These are phyloP conservation scores for Leccinellum rugosiceps DNA, from an alignment of 768 basidiomycete genomes.

Conservation along the genomic window DNA sequence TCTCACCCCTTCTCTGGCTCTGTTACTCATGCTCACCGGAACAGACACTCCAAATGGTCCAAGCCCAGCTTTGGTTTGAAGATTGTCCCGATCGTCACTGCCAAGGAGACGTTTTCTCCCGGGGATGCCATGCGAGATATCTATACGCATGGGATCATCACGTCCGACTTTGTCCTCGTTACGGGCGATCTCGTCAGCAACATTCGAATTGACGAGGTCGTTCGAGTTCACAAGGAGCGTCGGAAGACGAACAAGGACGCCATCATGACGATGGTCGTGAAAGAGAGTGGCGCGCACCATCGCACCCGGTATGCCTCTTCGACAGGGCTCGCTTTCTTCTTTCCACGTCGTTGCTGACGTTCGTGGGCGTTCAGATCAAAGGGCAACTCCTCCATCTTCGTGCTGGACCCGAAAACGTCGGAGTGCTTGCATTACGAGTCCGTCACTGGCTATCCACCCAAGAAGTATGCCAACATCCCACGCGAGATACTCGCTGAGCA, in stretches of 20 bases:
- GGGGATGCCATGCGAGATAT: slow-evolving; percentile 94
- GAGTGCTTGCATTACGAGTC: slow-evolving; percentile 87
- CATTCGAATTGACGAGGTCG: slow-evolving; percentile 85
- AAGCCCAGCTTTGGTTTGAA: slow-evolving; percentile 74
- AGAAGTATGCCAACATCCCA: slow-evolving; percentile 62
- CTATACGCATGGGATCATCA: slow-evolving; percentile 87
- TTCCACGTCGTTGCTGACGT: slow-evolving; percentile 1
- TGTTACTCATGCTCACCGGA: slow-evolving; percentile 7
- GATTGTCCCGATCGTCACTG: slow-evolving; percentile 82
- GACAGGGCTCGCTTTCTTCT: not conserved
- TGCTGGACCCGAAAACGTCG: slow-evolving; percentile 69
- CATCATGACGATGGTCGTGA: slow-evolving; percentile 95
- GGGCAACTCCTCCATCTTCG: slow-evolving; percentile 76
- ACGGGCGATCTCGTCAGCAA: slow-evolving; percentile 93
- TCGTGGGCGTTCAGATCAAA: slow-evolving; percentile 44
- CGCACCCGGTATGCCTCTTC: slow-evolving; percentile 59
- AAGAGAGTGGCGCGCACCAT: slow-evolving; percentile 69
- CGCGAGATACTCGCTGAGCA: slow-evolving; percentile 70
- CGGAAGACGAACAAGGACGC: slow-evolving; percentile 86
- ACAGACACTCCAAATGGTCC: slow-evolving; percentile 82
- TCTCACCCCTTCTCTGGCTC: slow-evolving; percentile 10
- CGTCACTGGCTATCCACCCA: slow-evolving; percentile 65
- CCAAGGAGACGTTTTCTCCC: slow-evolving; percentile 82
- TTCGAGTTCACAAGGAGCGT: slow-evolving; percentile 84
- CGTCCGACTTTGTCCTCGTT: slow-evolving; percentile 88